phyloP scores from a whole-genome alignment of 495 filamentous ascomycete genomes.

The Penicillium turbatum region DNA sequence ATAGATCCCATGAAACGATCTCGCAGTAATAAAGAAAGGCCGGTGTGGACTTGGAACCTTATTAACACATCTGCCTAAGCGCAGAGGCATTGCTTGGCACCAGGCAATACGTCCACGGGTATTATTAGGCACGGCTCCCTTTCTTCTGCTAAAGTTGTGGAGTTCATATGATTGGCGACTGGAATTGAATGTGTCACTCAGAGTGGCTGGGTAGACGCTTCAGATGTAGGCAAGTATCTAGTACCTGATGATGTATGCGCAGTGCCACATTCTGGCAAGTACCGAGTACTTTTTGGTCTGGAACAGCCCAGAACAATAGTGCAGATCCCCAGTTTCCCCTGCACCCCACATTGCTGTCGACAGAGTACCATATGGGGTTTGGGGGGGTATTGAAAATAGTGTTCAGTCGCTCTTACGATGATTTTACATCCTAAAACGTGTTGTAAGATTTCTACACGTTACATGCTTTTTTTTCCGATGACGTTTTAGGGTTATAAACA shows the following conservation, averaged over 20 bases:
- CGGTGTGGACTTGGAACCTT: background rate
- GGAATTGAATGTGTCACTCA: background rate
- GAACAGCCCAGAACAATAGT: background rate
- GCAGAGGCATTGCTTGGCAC: background rate
- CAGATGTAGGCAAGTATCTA: background rate
- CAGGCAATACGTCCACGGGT: background rate
- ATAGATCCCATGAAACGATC: background rate
- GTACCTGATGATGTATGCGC: background rate
- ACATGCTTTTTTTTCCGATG: no score
- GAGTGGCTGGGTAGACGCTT: constrained; percentile 5
- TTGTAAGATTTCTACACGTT: no score
- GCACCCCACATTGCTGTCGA: no score
- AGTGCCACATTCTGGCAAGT: background rate
- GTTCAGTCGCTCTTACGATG: no score
- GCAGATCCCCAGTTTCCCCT: constrained; percentile 3
- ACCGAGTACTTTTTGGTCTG: background rate
- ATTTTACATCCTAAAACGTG: no score
- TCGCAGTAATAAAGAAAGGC: background rate
- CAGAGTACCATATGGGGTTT: no score
- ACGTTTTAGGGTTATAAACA: no score
- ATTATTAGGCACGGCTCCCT: background rate
- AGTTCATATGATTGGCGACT: background rate
- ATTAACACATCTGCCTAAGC: constrained; percentile 1
- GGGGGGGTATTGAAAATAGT: no score
- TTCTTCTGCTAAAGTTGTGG: background rate